Evolutionary conservation across 139 green algal genomes (phyloP), one percentile per base, ranked within the genome.

Genomic region (Chlamydomonas schloesseri): DNA sequence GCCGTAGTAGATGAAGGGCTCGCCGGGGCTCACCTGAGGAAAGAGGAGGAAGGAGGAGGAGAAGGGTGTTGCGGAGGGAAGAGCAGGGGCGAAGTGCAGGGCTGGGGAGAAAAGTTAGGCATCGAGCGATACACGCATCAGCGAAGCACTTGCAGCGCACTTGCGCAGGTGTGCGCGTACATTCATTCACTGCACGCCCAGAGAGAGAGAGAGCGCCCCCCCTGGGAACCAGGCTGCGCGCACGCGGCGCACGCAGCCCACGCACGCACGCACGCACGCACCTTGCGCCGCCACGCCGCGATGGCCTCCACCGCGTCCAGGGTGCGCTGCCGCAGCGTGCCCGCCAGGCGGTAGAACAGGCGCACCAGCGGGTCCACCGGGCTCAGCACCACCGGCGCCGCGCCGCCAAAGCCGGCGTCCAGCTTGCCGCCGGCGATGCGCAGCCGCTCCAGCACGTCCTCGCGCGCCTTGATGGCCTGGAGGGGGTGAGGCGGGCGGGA

Each of bases 371-470:
- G 85, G 81, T 89, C 88, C 36, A 81, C 67, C 29, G 79, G 72
- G 8, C 84, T 73, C 69, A 94, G 80, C 74, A 90, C 86, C 55
- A 91, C 46, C 20, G 74, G 91, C 34, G 73, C 50, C 0, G 15
- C 34, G 62, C 86, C 89, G 17, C 89, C 89, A n/a, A 90, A 85
- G 6, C 62, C 33, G 13, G 31, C 68, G 80, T 89, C 82, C 37
- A 93, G 83, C 72, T 92, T 94, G 57, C 76, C 65, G 58, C 68
- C 71, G 3, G 88, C 89, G 11, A 88, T 67, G n/a, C 81, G 69
- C 70, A 94, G 74, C 34, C 89, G 82, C 42, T 94, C 91, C 33
- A 92, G n/a, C 18, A 89, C 87, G 64, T 92, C 91, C 74, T 92
- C 91, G 28, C 91, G 83, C 11, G 81, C 81, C 72, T 93, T 91